Evolutionary conservation across 2,329 filamentous ascomycete species (phyloP).

Genomic region (Berkeleyomyces rouxiae): DNA sequence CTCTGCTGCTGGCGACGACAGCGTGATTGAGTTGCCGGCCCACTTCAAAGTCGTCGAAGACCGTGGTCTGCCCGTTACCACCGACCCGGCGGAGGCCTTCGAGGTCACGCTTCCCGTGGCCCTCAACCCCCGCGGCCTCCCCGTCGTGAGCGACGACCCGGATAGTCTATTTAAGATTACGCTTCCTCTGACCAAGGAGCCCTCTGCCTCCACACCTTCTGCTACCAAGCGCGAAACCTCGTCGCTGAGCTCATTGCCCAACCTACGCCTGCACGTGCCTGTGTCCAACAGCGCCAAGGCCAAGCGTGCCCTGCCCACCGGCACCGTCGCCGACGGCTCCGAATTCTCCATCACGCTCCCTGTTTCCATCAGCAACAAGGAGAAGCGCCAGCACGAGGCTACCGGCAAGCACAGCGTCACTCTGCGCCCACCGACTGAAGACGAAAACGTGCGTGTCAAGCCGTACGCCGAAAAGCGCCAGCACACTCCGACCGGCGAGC

Average conservation of each 20-base stretch:
- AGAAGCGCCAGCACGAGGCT: slow-evolving; percentile 5
- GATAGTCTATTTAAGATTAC: slow-evolving; percentile 10
- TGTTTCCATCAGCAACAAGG: neutral
- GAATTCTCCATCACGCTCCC: slow-evolving; percentile 12
- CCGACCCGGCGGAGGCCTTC: slow-evolving; percentile 1
- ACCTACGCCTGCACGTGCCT: slow-evolving; percentile 6
- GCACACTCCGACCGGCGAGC: neutral
- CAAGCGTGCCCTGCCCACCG: slow-evolving; percentile 5
- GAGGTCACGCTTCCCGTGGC: slow-evolving; percentile 12
- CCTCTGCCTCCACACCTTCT: neutral
- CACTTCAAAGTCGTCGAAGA: slow-evolving; percentile 4
- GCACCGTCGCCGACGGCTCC: neutral
- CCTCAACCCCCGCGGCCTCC: slow-evolving; percentile 9
- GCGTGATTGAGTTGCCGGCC: slow-evolving; percentile 4
- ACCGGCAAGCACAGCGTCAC: slow-evolving; percentile 1
- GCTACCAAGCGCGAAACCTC: slow-evolving; percentile 3
- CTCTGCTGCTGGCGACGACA: neutral
- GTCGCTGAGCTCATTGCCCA: slow-evolving; percentile 1
- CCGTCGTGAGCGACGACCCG: slow-evolving; percentile 10
- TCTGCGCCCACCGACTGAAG: slow-evolving; percentile 2
- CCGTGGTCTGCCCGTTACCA: slow-evolving; percentile 3
- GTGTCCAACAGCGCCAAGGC: neutral
- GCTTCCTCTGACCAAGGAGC: slow-evolving; percentile 1
- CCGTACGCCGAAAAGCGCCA: neutral
- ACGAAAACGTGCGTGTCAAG: neutral